Evolutionary conservation across 1,284 basidiomycete species (phyloP).

Genomic region (Moniliophthora roreri): DNA sequence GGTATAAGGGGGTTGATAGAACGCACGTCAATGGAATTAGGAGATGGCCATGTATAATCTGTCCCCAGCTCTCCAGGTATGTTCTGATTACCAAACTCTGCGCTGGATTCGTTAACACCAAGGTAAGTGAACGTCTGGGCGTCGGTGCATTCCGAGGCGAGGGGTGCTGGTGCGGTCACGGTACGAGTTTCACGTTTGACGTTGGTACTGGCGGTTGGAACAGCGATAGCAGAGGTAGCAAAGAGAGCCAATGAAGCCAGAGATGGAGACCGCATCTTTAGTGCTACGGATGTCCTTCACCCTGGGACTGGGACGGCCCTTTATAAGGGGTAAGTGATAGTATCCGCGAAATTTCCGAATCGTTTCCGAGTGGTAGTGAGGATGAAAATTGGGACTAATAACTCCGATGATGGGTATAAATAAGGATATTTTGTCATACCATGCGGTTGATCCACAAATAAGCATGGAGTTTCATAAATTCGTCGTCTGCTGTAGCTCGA

Average conservation of each 20-base stretch:
- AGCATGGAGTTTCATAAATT: too few species aligned
- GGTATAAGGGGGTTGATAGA: constrained; percentile 4
- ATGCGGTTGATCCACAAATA: too few species aligned
- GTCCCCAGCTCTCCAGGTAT: constrained; percentile 2
- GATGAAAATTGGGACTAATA: not conserved
- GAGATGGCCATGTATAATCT: constrained; percentile 13
- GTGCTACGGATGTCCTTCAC: too few species aligned
- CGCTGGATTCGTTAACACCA: constrained; percentile 63
- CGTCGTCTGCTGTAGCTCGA: too few species aligned
- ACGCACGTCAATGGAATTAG: constrained; percentile 15
- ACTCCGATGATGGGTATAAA: too few species aligned
- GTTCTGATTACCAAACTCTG: constrained; percentile 18
- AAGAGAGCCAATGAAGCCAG: not conserved
- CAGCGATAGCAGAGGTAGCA: constrained; percentile 9
- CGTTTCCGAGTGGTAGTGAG: not conserved
- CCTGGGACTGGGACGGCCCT: not conserved
- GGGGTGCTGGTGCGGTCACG: not conserved
- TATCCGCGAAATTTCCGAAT: constrained; percentile 1
- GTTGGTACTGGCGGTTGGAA: constrained; percentile 23
- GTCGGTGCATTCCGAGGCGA: constrained; percentile 31
- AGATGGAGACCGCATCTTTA: constrained; percentile 2
- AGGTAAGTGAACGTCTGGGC: constrained; percentile 57
- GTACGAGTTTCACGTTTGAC: not conserved
- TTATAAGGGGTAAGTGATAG: not conserved
- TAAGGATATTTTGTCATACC: too few species aligned